Percentiles rank a stretch among this genome's conserved stretches.
These are phyloP conservation scores for Pseudogymnoascus destructans DNA, from an alignment of 2,329 filamentous ascomycete species.

Conservation along the genomic window DNA sequence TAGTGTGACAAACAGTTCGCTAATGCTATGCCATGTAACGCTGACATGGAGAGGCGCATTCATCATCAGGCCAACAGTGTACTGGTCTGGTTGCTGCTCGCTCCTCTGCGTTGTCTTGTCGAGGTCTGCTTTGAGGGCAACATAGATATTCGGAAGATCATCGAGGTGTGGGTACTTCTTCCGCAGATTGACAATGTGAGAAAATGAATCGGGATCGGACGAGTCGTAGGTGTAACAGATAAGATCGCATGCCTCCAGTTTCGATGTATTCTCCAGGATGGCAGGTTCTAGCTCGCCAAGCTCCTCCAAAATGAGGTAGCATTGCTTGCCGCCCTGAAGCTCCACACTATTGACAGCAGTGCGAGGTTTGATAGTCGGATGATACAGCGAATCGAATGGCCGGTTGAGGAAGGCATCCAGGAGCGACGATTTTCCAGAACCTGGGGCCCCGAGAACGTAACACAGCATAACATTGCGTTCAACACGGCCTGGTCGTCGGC, in stretches of 20 bases:
- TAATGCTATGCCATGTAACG: conserved; percentile 86
- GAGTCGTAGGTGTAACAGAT: conserved; percentile 96
- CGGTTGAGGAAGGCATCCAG: conserved; percentile 84
- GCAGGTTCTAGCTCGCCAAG: conserved; percentile 91
- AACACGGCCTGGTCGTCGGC: conserved; percentile 68
- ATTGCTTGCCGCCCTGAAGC: conserved; percentile 88
- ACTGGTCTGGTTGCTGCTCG: conserved; percentile 82
- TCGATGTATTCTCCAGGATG: conserved; percentile 80
- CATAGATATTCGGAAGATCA: conserved; percentile 81
- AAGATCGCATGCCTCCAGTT: conserved; percentile 84
- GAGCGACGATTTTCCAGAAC: conserved; percentile 81
- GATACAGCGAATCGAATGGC: conserved; percentile 71
- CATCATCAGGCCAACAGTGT: conserved; percentile 77
- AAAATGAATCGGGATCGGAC: conserved; percentile 89
- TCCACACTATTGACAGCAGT: conserved; percentile 94
- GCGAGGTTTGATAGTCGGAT: conserved; percentile 87
- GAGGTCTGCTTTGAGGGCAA: conserved; percentile 84
- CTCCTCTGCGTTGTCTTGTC: conserved; percentile 95
- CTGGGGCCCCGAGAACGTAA: conserved; percentile 76
- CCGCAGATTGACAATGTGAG: conserved; percentile 73
- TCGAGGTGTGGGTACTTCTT: conserved; percentile 71
- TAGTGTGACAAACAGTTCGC: conserved; percentile 81
- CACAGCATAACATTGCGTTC: conserved; percentile 91
- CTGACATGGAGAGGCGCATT: conserved; percentile 85
- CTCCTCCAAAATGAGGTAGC: conserved; percentile 90